Evolutionary conservation across 352 stramenopile genomes (phyloP).

Genomic region (Phytophthora nicotianae): DNA sequence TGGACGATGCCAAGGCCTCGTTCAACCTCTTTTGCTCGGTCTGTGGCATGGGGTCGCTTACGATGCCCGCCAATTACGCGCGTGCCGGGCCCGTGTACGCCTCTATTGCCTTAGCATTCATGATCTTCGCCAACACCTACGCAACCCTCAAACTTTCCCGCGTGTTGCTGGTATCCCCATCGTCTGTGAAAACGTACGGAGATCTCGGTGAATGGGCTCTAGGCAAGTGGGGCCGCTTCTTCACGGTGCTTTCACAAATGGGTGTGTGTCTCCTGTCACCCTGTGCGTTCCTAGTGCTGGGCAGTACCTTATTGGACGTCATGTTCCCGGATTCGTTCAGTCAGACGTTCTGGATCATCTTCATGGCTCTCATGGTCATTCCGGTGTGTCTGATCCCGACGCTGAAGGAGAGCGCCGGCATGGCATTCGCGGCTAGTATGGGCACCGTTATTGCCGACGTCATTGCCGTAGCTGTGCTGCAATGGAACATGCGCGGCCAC

Average conservation of each 20-base stretch:
- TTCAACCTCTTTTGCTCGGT: constrained; percentile 54
- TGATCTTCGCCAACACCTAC: constrained; percentile 66
- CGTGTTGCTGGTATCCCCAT: constrained; percentile 50
- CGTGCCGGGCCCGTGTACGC: constrained; percentile 50
- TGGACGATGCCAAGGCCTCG: constrained; percentile 51
- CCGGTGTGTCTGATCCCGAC: constrained; percentile 46
- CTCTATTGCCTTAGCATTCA: constrained; percentile 49
- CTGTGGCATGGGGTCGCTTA: constrained; percentile 58
- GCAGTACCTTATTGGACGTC: constrained; percentile 43
- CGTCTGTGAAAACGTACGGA: constrained; percentile 56
- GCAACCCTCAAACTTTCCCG: constrained; percentile 52
- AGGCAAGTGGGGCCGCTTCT: constrained; percentile 38
- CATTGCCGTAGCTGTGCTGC: constrained; percentile 42
- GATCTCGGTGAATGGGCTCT: constrained; percentile 48
- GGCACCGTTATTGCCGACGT: constrained; percentile 58
- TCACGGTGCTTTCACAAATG: constrained; percentile 49
- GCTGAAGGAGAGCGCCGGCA: constrained; percentile 17
- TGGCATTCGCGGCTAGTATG: constrained; percentile 49
- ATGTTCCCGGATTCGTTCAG: constrained; percentile 56
- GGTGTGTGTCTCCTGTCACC: constrained; percentile 46
- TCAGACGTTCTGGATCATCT: constrained; percentile 6
- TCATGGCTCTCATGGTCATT: constrained; percentile 8
- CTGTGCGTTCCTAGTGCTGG: constrained; percentile 55
- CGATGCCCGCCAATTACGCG: constrained; percentile 59
- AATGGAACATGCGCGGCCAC: constrained; percentile 55